Percentiles rank a stretch among this genome's conserved stretches.
phyloP scores from a whole-genome alignment of 2,329 filamentous ascomycete species.

The Beauveria brongniartii region DNA sequence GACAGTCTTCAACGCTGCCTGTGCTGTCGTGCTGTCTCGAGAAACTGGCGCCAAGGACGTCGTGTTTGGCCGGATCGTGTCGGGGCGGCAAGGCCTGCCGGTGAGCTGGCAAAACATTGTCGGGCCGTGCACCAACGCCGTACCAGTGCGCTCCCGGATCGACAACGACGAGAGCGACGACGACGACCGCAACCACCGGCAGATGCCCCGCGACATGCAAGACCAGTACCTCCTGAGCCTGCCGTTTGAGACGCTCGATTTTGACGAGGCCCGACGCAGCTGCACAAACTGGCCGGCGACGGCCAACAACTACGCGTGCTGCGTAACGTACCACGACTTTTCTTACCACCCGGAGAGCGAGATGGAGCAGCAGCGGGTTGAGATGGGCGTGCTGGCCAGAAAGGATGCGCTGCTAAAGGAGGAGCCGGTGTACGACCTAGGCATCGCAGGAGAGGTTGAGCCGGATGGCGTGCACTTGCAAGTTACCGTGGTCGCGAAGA shows the following conservation, averaged over 20 bases:
- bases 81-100: slow-evolving; percentile 13
- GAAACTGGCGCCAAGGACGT: slow-evolving; percentile 9
- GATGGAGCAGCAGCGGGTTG: background rate
- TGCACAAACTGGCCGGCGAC: background rate
- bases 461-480: background rate
- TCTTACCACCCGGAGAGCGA: background rate
- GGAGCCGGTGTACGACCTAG: slow-evolving; percentile 1
- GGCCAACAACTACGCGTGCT: background rate
- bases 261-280: background rate
- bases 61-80: slow-evolving; percentile 16
- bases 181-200: background rate
- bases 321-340: background rate
- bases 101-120: slow-evolving; percentile 14
- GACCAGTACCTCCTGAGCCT: background rate
- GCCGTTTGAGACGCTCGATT: background rate
- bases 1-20: slow-evolving; percentile 13
- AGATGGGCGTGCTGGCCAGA: slow-evolving; percentile 2
- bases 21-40: slow-evolving; percentile 4
- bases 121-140: slow-evolving; percentile 10
- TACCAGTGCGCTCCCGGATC: background rate
- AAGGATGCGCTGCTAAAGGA: background rate
- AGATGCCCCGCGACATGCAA: background rate
- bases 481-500: background rate
- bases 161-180: background rate
- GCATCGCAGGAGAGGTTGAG: background rate